Conservation (phyloP, 495 filamentous ascomycete genomes). For the Saxophila tyrrhenica region DNA sequence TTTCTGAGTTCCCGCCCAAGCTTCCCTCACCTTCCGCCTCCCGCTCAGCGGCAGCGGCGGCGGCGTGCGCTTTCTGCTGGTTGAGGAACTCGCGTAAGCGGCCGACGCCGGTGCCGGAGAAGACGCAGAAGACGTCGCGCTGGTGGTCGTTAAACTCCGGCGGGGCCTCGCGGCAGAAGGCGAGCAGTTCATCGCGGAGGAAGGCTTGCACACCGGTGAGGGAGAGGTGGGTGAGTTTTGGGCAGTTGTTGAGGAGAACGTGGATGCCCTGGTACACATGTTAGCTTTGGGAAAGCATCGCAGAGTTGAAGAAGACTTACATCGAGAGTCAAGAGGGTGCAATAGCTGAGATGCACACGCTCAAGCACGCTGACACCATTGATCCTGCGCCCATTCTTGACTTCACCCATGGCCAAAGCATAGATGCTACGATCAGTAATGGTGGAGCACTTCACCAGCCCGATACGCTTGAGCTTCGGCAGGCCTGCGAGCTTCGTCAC, state of each 20-base stretch:
- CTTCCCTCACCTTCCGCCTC: slow-evolving; percentile 13
- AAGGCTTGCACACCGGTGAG: slow-evolving; percentile 88
- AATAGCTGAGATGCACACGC: slow-evolving; percentile 95
- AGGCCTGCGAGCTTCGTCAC: slow-evolving; percentile 75
- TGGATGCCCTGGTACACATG: slow-evolving; percentile 95
- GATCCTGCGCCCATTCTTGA: slow-evolving; percentile 35
- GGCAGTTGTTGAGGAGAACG: slow-evolving; percentile 78
- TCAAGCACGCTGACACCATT: slow-evolving; percentile 54
- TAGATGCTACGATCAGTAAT: slow-evolving; percentile 86
- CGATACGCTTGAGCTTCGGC: slow-evolving; percentile 87
- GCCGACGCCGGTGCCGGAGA: slow-evolving; percentile 76
- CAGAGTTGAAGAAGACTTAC: slow-evolving; percentile 49
- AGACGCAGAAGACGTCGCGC: slow-evolving; percentile 91
- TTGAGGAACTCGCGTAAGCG: slow-evolving; percentile 71
- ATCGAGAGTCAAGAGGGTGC: slow-evolving; percentile 62
- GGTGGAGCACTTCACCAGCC: slow-evolving; percentile 80
- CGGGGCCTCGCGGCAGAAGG: slow-evolving; percentile 79
- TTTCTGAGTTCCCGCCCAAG: too few relatives aligned
- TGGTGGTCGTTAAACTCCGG: slow-evolving; percentile 94
- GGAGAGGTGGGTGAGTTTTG: slow-evolving; percentile 85
- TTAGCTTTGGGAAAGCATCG: too few relatives aligned
- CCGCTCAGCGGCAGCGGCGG: not conserved
- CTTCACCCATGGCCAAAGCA: slow-evolving; percentile 57
- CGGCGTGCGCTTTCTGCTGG: slow-evolving; percentile 21
- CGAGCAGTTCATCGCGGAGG: slow-evolving; percentile 61